Conservation (phyloP, 2,329 filamentous ascomycete species). For the Hirsutella rhossiliensis region DNA sequence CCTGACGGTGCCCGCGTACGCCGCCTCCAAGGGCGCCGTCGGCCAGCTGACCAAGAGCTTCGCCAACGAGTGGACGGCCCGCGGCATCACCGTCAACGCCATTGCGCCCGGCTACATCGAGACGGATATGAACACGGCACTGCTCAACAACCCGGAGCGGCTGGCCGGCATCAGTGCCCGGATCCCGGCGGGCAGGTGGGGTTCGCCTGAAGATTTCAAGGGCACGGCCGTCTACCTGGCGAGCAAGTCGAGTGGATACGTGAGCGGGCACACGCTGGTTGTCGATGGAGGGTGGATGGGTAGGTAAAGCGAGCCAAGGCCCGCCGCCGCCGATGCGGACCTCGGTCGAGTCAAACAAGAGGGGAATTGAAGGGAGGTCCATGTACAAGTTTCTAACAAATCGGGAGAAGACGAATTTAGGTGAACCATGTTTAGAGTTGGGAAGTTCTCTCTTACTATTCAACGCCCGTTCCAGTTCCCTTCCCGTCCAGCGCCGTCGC, state of each 20-base stretch:
- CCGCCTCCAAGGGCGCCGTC: constrained; percentile 75
- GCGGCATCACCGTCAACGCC: constrained; percentile 74
- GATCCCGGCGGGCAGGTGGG: constrained; percentile 80
- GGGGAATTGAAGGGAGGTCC: too few relatives aligned
- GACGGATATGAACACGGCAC: constrained; percentile 86
- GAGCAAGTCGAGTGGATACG: constrained; percentile 64
- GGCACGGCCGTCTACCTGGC: constrained; percentile 69
- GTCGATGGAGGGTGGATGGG: constrained; percentile 95
- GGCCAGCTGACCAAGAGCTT: constrained; percentile 76
- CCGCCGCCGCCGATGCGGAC: too few relatives aligned
- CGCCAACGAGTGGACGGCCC: constrained; percentile 74
- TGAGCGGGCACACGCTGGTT: constrained; percentile 69
- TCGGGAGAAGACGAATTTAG: too few relatives aligned
- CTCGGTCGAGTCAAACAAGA: too few relatives aligned
- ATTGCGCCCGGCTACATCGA: constrained; percentile 84
- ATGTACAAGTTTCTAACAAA: too few relatives aligned
- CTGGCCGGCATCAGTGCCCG: constrained; percentile 63
- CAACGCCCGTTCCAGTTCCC: too few relatives aligned
- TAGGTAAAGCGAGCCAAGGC: constrained; percentile 33
- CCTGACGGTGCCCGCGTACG: constrained; percentile 78
- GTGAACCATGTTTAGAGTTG: too few relatives aligned
- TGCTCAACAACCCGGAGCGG: constrained; percentile 60
- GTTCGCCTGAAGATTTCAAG: constrained; percentile 76
- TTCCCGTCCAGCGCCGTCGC: too few relatives aligned
- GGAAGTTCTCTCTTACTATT: too few relatives aligned